Evolutionary conservation across 495 filamentous ascomycete genomes (phyloP).

Genomic region (Zalerion maritima): DNA sequence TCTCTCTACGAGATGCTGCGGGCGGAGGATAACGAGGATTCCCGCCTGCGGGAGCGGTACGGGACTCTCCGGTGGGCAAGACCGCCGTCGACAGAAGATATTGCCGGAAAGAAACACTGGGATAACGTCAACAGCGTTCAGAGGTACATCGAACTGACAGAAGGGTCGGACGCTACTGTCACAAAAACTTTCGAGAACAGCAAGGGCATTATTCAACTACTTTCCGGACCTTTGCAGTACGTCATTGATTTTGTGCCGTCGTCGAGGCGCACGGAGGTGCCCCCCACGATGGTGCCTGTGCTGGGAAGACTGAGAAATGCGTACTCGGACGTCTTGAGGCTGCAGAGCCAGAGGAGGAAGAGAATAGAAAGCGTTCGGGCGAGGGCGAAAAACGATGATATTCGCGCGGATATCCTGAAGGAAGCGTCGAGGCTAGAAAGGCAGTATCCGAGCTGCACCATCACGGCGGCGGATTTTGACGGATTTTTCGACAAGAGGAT

Average conservation of each 20-base stretch:
- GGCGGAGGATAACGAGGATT: slow-evolving; percentile 73
- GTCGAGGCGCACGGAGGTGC: slow-evolving; percentile 60
- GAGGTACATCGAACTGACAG: slow-evolving; percentile 76
- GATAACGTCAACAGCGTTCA: slow-evolving; percentile 62
- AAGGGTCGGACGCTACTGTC: slow-evolving; percentile 68
- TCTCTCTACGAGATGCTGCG: slow-evolving; percentile 66
- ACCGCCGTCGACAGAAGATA: slow-evolving; percentile 35
- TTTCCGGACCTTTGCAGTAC: slow-evolving; percentile 63
- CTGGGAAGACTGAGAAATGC: slow-evolving; percentile 56
- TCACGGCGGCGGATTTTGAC: slow-evolving; percentile 82
- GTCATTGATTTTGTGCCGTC: slow-evolving; percentile 82
- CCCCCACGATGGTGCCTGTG: slow-evolving; percentile 65
- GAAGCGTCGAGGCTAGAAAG: slow-evolving; percentile 79
- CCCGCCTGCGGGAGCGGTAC: slow-evolving; percentile 56
- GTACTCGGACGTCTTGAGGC: slow-evolving; percentile 67
- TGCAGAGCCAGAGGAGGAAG: slow-evolving; percentile 62
- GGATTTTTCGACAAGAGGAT: slow-evolving; percentile 76
- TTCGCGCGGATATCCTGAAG: slow-evolving; percentile 64
- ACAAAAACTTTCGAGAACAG: slow-evolving; percentile 63
- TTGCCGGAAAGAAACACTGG: slow-evolving; percentile 62
- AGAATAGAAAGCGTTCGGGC: slow-evolving; percentile 61
- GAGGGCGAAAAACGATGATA: slow-evolving; percentile 76
- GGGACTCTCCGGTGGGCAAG: slow-evolving; percentile 81
- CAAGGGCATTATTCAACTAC: slow-evolving; percentile 55
- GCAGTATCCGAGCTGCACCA: slow-evolving; percentile 61